A percentile compares a stretch with the other conserved stretches of the same genome.
Conservation (phyloP, 2,329 filamentous ascomycete genomes). For the Penicillium expansum region DNA sequence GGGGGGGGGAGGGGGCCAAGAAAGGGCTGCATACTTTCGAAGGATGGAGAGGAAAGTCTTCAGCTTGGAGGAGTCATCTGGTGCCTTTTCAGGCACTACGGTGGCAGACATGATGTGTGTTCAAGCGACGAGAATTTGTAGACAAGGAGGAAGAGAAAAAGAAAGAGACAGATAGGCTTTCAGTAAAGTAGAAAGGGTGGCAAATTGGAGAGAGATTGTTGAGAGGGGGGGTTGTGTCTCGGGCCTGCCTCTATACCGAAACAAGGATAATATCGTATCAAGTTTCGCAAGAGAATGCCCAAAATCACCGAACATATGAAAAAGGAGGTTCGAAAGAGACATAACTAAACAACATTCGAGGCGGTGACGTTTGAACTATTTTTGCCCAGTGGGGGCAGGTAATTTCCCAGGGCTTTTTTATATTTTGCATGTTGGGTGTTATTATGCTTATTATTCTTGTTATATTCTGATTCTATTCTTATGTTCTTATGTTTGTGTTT, state of each 20-base stretch:
- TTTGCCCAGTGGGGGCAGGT: slow-evolving; percentile 6
- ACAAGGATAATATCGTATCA: neutral
- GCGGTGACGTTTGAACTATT: slow-evolving; percentile 12
- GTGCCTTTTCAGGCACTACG: slow-evolving; percentile 52
- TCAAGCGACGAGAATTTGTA: neutral
- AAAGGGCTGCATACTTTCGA: slow-evolving; percentile 64
- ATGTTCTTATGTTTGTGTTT: neutral
- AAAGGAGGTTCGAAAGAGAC: neutral
- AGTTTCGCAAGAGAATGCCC: neutral
- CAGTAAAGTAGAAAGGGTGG: neutral
- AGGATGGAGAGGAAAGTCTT: slow-evolving; percentile 84
- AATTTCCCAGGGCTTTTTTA: neutral
- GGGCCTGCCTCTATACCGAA: slow-evolving; percentile 1
- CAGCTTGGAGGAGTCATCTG: slow-evolving; percentile 82
- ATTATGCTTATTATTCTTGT: neutral
- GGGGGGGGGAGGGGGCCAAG: neutral
- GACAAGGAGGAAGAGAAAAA: neutral
- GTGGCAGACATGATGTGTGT: slow-evolving; percentile 31
- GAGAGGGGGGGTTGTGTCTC: neutral
- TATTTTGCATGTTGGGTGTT: neutral
- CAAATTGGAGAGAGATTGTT: neutral
- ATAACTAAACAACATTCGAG: slow-evolving; percentile 3
- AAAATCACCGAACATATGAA: neutral
- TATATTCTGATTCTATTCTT: neutral
- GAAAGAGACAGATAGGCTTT: neutral